Conservation (phyloP, 2,329 filamentous ascomycete genomes). For the Bimuria novae-zelandiae region DNA sequence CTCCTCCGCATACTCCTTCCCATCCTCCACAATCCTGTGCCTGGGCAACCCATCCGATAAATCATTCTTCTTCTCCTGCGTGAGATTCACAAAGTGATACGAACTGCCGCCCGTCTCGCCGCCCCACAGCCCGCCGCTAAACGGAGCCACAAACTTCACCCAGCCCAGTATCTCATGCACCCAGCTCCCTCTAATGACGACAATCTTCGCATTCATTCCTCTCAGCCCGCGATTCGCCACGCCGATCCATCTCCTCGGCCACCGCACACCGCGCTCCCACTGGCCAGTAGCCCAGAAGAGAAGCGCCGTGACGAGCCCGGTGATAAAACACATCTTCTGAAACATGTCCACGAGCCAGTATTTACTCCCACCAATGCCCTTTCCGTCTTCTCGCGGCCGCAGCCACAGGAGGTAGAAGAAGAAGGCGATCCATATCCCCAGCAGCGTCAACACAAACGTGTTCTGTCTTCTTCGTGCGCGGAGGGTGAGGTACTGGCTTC, state of each 20-base stretch:
- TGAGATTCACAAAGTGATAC: constrained; percentile 77
- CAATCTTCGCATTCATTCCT: constrained; percentile 94
- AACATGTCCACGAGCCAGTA: constrained; percentile 94
- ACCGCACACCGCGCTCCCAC: constrained; percentile 92
- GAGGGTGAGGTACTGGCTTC: constrained; percentile 89
- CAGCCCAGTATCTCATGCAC: constrained; percentile 77
- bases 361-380: constrained; percentile 86
- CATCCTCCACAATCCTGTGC: constrained; percentile 59
- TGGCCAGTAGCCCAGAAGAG: constrained; percentile 94
- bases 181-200: constrained; percentile 82
- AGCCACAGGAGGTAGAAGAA: constrained; percentile 93
- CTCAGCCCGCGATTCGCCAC: constrained; percentile 88
- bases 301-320: constrained; percentile 82
- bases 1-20: constrained; percentile 73
- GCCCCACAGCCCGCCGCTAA: constrained; percentile 52
- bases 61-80: constrained; percentile 39
- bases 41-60: constrained; percentile 28
- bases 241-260: constrained; percentile 89
- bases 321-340: constrained; percentile 90
- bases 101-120: constrained; percentile 63
- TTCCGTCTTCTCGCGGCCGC: constrained; percentile 92
- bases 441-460: constrained; percentile 83
- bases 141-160: constrained; percentile 76
- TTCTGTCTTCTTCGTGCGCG: constrained; percentile 88
- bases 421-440: constrained; percentile 78